Conservation (phyloP, 768 basidiomycete genomes). For the Agrocybe praecox region DNA sequence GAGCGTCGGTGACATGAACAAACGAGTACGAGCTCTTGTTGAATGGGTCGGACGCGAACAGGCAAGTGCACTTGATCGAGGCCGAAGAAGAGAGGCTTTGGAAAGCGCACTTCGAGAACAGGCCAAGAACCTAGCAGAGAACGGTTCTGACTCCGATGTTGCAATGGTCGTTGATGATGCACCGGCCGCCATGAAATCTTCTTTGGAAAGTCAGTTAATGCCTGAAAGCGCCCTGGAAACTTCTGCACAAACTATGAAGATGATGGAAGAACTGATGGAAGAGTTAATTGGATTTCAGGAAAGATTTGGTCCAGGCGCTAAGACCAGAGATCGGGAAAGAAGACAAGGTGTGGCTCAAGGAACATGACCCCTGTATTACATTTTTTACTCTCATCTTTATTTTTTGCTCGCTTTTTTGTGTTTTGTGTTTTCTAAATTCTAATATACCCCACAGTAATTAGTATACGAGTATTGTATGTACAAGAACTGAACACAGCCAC, state of each 20-base stretch:
- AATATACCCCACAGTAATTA: neutral
- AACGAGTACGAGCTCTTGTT: constrained; percentile 85
- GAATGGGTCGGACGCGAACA: constrained; percentile 95
- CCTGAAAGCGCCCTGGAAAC: constrained; percentile 25
- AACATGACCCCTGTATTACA: neutral
- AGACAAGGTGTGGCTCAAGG: constrained; percentile 28
- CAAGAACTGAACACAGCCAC: neutral
- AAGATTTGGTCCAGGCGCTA: constrained; percentile 65
- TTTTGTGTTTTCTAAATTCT: neutral
- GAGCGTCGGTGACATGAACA: constrained; percentile 98
- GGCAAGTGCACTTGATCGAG: constrained; percentile 72
- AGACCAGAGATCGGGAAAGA: constrained; percentile 54
- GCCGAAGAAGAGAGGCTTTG: constrained; percentile 67
- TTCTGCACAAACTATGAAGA: constrained; percentile 60
- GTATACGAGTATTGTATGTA: neutral
- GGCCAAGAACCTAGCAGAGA: constrained; percentile 8
- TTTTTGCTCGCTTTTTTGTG: constrained; percentile 1
- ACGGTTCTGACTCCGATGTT: constrained; percentile 3
- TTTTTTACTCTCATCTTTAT: neutral
- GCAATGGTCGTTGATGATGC: constrained; percentile 19
- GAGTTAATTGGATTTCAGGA: constrained; percentile 90
- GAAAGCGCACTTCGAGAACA: constrained; percentile 52
- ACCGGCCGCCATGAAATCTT: constrained; percentile 1
- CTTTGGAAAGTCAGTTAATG: constrained; percentile 19
- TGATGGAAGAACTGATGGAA: constrained; percentile 92